Percentiles rank a stretch among this genome's conserved stretches.
phyloP scores from a whole-genome alignment of 768 basidiomycete species.

The Favolaschia claudopus region DNA sequence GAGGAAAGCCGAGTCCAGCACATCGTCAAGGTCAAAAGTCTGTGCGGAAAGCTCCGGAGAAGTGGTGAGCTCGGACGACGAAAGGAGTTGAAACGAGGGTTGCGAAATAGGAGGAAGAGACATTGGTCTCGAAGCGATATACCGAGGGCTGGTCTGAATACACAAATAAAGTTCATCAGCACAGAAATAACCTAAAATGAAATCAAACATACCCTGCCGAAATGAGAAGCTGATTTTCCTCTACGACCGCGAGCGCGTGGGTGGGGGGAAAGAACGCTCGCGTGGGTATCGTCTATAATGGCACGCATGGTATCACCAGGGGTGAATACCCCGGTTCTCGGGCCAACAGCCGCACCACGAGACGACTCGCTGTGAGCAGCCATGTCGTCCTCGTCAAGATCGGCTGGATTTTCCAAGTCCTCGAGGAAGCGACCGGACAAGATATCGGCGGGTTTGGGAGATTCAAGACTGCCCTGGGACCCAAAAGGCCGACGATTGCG shows the following conservation, averaged over 20 bases:
- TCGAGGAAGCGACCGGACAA: conserved; percentile 69
- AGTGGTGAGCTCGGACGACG: conserved; percentile 46
- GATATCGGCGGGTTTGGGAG: conserved; percentile 73
- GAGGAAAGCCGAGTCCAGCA: conserved; percentile 77
- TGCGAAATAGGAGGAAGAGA: conserved; percentile 38
- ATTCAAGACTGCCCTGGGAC: conserved; percentile 39
- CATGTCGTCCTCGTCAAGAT: conserved; percentile 40
- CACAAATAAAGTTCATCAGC: not conserved
- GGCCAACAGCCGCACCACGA: conserved; percentile 40
- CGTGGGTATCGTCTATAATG: conserved; percentile 53
- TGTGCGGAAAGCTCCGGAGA: conserved; percentile 53
- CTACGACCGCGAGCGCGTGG: conserved; percentile 35
- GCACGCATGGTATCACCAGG: conserved; percentile 46
- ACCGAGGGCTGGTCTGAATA: conserved; percentile 39
- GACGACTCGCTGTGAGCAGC: conserved; percentile 36
- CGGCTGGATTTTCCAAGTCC: conserved; percentile 50
- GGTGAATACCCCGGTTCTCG: conserved; percentile 50
- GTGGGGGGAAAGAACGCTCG: conserved; percentile 59
- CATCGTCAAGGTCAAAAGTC: conserved; percentile 75
- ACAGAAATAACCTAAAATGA: conserved; percentile 26
- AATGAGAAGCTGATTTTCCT: conserved; percentile 28
- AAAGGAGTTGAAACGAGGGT: conserved; percentile 40
- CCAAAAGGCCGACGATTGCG: conserved; percentile 41
- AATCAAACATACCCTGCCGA: conserved; percentile 39
- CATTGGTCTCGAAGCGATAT: conserved; percentile 35